Conservation (phyloP, 345 rosid genomes). For the Sisymbrium altissimum region DNA sequence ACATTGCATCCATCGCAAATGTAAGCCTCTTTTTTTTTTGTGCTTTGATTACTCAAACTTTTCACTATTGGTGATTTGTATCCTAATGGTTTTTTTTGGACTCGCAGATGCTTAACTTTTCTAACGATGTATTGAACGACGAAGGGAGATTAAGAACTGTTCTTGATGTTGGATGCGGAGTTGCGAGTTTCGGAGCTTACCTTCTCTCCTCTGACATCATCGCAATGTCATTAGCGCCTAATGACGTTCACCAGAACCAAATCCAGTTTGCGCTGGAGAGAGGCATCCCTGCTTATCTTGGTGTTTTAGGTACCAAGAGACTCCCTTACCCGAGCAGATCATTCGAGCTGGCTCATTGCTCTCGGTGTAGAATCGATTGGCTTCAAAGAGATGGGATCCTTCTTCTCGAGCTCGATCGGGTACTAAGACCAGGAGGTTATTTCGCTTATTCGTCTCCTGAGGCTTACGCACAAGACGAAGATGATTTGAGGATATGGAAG, state of each 20-base stretch:
- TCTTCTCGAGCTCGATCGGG: constrained; percentile 94
- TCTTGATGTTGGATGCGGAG: constrained; percentile 98
- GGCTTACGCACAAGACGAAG: constrained; percentile 97
- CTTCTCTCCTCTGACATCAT: constrained; percentile 83
- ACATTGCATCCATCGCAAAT: constrained; percentile 89
- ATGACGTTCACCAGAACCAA: constrained; percentile 99
- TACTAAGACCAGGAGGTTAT: constrained; percentile 97
- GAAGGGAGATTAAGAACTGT: constrained; percentile 82
- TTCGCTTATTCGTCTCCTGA: constrained; percentile 99
- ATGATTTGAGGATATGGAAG: constrained; percentile 88
- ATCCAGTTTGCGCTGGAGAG: constrained; percentile 98
- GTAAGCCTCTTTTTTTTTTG: constrained; percentile 41
- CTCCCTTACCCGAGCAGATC: constrained; percentile 99
- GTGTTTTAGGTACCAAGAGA: constrained; percentile 92
- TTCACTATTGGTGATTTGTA: not conserved
- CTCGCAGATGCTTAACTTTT: constrained; percentile 92
- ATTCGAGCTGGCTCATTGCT: constrained; percentile 95
- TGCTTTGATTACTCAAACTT: not conserved
- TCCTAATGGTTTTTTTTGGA: not conserved
- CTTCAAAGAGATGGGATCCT: constrained; percentile 97
- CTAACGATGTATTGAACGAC: constrained; percentile 61
- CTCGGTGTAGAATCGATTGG: constrained; percentile 99
- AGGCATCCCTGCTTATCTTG: constrained; percentile 98
- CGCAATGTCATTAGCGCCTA: constrained; percentile 92
- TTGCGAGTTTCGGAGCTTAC: constrained; percentile 97